Percentiles rank a stretch among this genome's conserved stretches.
These are phyloP conservation scores for Botryotinia globosa DNA, from an alignment of 2,329 filamentous ascomycete genomes.

Conservation along the genomic window DNA sequence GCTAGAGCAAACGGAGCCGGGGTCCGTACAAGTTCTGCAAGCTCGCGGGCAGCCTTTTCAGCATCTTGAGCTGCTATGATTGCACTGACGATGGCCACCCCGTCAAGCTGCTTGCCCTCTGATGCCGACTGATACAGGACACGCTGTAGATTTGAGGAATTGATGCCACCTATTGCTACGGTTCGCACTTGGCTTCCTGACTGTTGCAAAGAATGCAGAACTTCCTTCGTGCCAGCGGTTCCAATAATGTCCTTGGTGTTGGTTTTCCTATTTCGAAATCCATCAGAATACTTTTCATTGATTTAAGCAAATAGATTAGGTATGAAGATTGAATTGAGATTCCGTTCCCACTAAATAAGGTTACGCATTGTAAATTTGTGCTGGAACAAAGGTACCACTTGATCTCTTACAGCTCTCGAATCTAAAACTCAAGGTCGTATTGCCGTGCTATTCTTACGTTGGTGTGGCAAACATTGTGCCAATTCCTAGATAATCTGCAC, in stretches of 20 bases:
- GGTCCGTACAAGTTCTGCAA: slow-evolving; percentile 53
- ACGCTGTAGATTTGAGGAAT: slow-evolving; percentile 68
- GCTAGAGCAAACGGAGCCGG: slow-evolving; percentile 34
- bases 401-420: not conserved
- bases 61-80: slow-evolving; percentile 74
- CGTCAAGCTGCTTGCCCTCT: slow-evolving; percentile 62
- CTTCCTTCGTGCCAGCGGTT: slow-evolving; percentile 64
- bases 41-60: slow-evolving; percentile 55
- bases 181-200: slow-evolving; percentile 49
- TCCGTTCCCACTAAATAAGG: not conserved
- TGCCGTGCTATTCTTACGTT: slow-evolving; percentile 51
- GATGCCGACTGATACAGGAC: slow-evolving; percentile 67
- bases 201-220: slow-evolving; percentile 56
- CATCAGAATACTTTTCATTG: not conserved
- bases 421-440: not conserved
- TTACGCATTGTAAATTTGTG: not conserved
- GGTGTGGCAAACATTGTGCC: slow-evolving; percentile 84
- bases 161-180: slow-evolving; percentile 89
- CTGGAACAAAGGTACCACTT: not conserved
- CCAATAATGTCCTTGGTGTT: slow-evolving; percentile 83
- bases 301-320: not conserved
- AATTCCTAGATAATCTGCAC: slow-evolving; percentile 89
- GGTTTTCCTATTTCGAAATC: slow-evolving; percentile 60
- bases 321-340: not conserved
- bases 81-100: slow-evolving; percentile 85